These are phyloP conservation scores for Coemansia biformis DNA, from an alignment of 192 early-diverging fungal genomes.

Conservation along the genomic window DNA sequence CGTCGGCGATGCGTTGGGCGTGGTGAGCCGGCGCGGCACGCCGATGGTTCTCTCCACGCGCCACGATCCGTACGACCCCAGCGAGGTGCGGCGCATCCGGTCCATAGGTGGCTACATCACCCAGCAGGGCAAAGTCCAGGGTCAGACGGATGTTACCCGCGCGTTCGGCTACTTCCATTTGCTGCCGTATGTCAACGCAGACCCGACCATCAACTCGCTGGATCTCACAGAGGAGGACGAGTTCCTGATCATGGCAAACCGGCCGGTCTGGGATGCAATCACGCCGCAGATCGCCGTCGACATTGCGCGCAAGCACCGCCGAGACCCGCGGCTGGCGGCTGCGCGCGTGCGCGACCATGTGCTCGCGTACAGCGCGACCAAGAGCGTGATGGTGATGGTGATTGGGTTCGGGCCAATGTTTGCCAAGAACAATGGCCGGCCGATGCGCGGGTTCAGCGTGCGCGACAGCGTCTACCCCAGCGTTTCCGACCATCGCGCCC, in stretches of 20 bases:
- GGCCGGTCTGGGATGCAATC: constrained; percentile 73
- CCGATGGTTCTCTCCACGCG: constrained; percentile 66
- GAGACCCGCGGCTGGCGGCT: constrained; percentile 68
- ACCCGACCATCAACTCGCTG: constrained; percentile 69
- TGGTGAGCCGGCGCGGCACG: constrained; percentile 67
- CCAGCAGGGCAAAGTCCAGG: constrained; percentile 66
- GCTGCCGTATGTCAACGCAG: constrained; percentile 76
- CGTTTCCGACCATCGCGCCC: constrained; percentile 40
- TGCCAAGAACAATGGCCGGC: constrained; percentile 48
- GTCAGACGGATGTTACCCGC: constrained; percentile 67
- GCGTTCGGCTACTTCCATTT: constrained; percentile 84
- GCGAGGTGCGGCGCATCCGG: constrained; percentile 71
- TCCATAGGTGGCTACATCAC: constrained; percentile 77
- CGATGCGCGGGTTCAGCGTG: constrained; percentile 49
- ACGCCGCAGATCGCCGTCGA: constrained; percentile 77
- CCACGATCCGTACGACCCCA: constrained; percentile 63
- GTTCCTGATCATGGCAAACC: constrained; percentile 70
- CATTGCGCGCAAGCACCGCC: constrained; percentile 74
- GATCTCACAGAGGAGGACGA: constrained; percentile 76
- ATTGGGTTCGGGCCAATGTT: constrained; percentile 81
- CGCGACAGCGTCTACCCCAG: constrained; percentile 50
- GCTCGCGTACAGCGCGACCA: constrained; percentile 70
- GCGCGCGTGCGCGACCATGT: constrained; percentile 84
- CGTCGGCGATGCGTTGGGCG: constrained; percentile 77
- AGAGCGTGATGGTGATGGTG: constrained; percentile 83